These are phyloP conservation scores for Xylariales sp. DNA, from an alignment of 2,329 filamentous ascomycete species.

Conservation along the genomic window DNA sequence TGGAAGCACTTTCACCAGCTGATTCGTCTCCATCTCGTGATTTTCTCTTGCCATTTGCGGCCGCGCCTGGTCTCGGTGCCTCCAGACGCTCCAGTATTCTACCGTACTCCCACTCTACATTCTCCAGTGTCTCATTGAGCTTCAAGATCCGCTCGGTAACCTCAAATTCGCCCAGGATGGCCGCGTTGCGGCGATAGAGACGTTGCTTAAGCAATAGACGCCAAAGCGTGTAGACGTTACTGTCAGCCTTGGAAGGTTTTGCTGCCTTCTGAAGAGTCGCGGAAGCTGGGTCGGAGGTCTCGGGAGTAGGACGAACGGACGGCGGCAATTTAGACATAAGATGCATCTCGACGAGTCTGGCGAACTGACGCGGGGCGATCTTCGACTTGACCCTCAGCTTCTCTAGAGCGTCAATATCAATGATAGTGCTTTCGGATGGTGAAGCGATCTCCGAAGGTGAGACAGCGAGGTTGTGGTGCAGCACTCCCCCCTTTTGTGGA, in stretches of 20 bases:
- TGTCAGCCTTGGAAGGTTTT: constrained; percentile 42
- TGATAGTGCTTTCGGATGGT: constrained; percentile 38
- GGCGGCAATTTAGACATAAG: constrained; percentile 56
- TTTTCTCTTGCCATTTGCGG: constrained; percentile 42
- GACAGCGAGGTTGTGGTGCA: constrained; percentile 21
- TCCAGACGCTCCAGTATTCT: constrained; percentile 46
- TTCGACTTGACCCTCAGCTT: constrained; percentile 59
- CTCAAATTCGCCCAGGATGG: constrained; percentile 67
- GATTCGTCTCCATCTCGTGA: constrained; percentile 23
- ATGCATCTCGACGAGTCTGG: constrained; percentile 71
- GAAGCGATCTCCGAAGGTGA: constrained; percentile 14
- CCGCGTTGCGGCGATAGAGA: constrained; percentile 70
- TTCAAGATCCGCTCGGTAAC: constrained; percentile 64
- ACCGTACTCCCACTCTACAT: constrained; percentile 70
- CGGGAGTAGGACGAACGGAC: constrained; percentile 48
- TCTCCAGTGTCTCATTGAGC: constrained; percentile 63
- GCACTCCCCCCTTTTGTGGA: constrained; percentile 37
- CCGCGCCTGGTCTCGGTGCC: constrained; percentile 11
- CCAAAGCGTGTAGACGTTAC: constrained; percentile 67
- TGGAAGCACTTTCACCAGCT: constrained; percentile 24
- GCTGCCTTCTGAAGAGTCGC: constrained; percentile 25
- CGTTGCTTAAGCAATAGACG: constrained; percentile 71
- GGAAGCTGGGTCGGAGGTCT: constrained; percentile 11
- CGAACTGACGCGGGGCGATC: constrained; percentile 73
- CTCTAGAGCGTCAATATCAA: constrained; percentile 54